phyloP scores from a whole-genome alignment of 2,329 filamentous ascomycete genomes.

The Trichoderma gracile region DNA sequence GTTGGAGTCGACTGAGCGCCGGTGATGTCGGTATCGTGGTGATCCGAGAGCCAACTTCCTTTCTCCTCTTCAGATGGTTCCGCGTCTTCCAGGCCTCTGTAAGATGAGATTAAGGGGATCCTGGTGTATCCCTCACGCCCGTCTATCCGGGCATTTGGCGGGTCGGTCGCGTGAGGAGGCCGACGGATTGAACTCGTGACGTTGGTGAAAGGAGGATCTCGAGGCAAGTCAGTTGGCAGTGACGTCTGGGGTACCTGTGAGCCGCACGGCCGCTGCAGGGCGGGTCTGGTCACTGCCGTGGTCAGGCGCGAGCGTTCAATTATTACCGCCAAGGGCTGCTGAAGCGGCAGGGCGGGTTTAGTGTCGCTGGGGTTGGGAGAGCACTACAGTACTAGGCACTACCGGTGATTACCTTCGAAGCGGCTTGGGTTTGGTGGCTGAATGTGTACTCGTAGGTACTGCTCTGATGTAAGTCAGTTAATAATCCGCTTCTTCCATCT shows the following conservation, averaged over 20 bases:
- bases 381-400: too few relatives aligned
- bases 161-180: slow-evolving; percentile 12
- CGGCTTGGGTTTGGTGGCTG: neutral
- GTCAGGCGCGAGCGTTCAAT: neutral
- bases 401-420: neutral
- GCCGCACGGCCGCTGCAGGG: slow-evolving; percentile 6
- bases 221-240: neutral
- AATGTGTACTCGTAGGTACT: neutral
- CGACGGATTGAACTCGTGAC: neutral
- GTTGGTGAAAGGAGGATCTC: slow-evolving; percentile 1
- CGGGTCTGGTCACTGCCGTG: neutral
- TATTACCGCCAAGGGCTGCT: slow-evolving; percentile 3
- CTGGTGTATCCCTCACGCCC: neutral
- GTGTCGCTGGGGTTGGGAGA: slow-evolving; percentile 1
- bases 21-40: neutral
- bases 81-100: neutral
- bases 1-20: neutral
- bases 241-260: neutral
- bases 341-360: slow-evolving; percentile 19
- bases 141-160: slow-evolving; percentile 4
- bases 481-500: too few relatives aligned
- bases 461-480: neutral
- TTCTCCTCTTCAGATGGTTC: neutral
- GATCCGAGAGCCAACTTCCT: too few relatives aligned
- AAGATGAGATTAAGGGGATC: neutral